Base-by-base conservation (phyloP, 257 asterid species). In the Salvia splendens region DNA sequence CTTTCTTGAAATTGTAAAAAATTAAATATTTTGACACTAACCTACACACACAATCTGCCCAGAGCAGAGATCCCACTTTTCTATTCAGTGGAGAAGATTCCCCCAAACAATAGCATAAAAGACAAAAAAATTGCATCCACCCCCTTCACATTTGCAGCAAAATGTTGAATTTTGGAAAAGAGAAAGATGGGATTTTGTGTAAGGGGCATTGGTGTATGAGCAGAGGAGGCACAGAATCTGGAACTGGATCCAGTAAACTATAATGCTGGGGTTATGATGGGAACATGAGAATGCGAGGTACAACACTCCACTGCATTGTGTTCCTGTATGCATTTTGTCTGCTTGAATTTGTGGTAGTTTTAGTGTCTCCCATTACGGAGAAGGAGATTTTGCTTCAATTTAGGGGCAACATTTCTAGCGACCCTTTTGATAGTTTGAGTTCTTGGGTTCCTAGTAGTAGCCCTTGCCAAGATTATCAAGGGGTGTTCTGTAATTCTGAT, bases 381-480 rank as follows among this genome's bases (percentile, higher is more conserved):
- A 88, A 87, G 80, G 97, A 90, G 85, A 88, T 94, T 78, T 73
- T 91, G 75, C 95, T 91, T 75, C 93, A 85, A 78, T 94, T 94
- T 75, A 94, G 88, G 84, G 95, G 88, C 17, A 85, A 84, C 64
- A 81, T 94, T 80, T 72, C 96, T 7, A 84, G 65, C 77, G 99
- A 94, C 81, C 99, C 99, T 74, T 88, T 28, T 73, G 71, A 71
- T 79, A 82, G 84, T 85, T 85, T 94, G 82, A 74, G 74, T 11
- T 73, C 85, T 74, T 94, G 99, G 99, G 80, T 76, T 78, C 74
- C 77, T 12, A 77, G 68, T 75, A 76, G 78, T 64, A 77, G 43
- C 67, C 92, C 89, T 35, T 90, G 99, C 73, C 61, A 57, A 66
- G 91, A 85, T 62, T 92, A 69, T 45, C 60, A 66, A 32, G 98